Percentiles rank a stretch among this genome's conserved stretches.
Conservation (phyloP, 1,284 basidiomycete species). For the Fereydounia khargensis region DNA sequence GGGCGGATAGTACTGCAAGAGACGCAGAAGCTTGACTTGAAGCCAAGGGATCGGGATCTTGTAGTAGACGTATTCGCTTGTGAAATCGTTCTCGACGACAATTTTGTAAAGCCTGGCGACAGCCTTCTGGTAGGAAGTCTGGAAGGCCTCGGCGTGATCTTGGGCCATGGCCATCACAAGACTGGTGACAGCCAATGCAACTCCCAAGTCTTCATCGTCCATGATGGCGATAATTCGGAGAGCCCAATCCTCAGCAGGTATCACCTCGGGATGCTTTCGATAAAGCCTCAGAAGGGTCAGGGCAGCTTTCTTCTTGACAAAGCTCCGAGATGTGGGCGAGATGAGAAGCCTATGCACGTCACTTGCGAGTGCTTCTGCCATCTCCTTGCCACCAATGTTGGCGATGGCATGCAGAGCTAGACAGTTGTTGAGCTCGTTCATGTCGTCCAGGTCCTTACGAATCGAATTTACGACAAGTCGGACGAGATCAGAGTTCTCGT, state of each 20-base stretch:
- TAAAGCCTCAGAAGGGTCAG: slow-evolving; percentile 88
- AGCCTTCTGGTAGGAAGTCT: slow-evolving; percentile 88
- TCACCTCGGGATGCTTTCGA: slow-evolving; percentile 90
- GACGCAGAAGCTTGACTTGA: slow-evolving; percentile 88
- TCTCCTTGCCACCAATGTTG: slow-evolving; percentile 94
- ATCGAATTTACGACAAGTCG: slow-evolving; percentile 96
- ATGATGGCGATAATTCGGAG: slow-evolving; percentile 88
- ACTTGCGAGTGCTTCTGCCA: slow-evolving; percentile 90
- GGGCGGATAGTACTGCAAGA: slow-evolving; percentile 93
- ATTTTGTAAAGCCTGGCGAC: slow-evolving; percentile 83
- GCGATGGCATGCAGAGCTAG: slow-evolving; percentile 96
- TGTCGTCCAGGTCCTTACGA: slow-evolving; percentile 91
- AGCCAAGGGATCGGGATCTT: slow-evolving; percentile 97
- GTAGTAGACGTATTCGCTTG: slow-evolving; percentile 90
- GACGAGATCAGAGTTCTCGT: slow-evolving; percentile 95
- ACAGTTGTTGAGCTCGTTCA: slow-evolving; percentile 92
- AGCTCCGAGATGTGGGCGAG: slow-evolving; percentile 88
- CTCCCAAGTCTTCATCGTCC: slow-evolving; percentile 86
- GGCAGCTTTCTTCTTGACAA: slow-evolving; percentile 98
- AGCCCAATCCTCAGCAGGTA: slow-evolving; percentile 92
- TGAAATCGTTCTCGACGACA: slow-evolving; percentile 81
- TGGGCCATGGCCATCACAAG: slow-evolving; percentile 93
- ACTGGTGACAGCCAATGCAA: slow-evolving; percentile 88
- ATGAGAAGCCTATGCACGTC: slow-evolving; percentile 93
- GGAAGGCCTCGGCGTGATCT: slow-evolving; percentile 83